Base-by-base conservation (phyloP, 352 stramenopile species). In the Pythium rishiriense region DNA sequence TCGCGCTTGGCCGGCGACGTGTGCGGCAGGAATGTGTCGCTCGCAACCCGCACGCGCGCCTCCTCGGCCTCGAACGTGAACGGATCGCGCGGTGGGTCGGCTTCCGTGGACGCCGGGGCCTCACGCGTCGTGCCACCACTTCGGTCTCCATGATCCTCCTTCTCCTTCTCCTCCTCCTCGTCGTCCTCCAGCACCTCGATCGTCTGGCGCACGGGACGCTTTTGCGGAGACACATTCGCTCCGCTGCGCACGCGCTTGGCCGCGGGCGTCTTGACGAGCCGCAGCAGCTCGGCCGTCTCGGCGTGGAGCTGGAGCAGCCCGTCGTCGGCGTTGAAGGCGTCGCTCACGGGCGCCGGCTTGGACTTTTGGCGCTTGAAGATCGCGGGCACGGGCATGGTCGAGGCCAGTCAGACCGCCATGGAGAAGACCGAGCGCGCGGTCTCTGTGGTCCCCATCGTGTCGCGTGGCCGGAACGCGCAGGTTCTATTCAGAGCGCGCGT, bases 11-110 rank as follows among this genome's bases (percentile, higher is more conserved):
- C 75, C 9, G 83, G 79, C 7, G 74, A 79, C 12, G 68, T 69
- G 22, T 88, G 68, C 0, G 83, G 81, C 25, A 84, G 73, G 68
- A 92, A 92, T 0, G 75, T 90, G 46, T 92, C 81, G 29, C 70
- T 72, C 0, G 69, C 73, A 24, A 73, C 66, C 5, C 74, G 76
- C 42, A 92, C 81, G 7, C 83, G 81, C 17, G 58, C 39, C 69
- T 90, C 79, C 35, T 92, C 83, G 0, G 70, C 68, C 0, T 73
- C 51, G 54, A 92, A 92, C 4, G 68, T 70, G 14, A 85, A 85
- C 9, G 70, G 66, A 63, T 88, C 79, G 6, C 37, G 19, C 1
- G 39, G 10, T 43, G 37, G 37, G 3, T 43, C 37, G 19, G 37
- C 19, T 43, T n/a, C 37, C n/a, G 37, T 43, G 33, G 33, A 39